Percentiles rank a stretch among this genome's conserved stretches.
Evolutionary conservation across 1,139 yeast genomes (phyloP).

Genomic region (Arxiozyma slooffiae): DNA sequence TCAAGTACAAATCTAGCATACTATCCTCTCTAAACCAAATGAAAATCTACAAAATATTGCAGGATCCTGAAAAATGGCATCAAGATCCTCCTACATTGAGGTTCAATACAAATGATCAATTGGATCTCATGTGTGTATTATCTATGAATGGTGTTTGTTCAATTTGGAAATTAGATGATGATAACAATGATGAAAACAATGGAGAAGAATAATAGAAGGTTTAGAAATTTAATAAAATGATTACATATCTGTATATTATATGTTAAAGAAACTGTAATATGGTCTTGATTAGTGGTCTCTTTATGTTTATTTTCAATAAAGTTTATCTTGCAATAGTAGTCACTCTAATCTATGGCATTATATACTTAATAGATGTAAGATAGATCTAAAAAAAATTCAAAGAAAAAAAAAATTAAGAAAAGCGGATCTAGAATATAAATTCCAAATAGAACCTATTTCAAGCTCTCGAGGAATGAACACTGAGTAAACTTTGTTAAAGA

Average conservation of each 20-base stretch:
- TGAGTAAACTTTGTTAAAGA: no score
- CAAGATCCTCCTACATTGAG: slow-evolving; percentile 38
- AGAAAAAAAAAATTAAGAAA: no score
- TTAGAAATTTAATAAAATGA: neutral
- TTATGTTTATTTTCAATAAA: neutral
- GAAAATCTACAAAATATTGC: slow-evolving; percentile 22
- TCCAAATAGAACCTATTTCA: neutral
- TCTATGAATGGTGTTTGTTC: slow-evolving; percentile 35
- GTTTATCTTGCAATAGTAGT: no score
- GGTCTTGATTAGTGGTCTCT: no score
- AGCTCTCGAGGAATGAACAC: neutral
- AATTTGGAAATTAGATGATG: slow-evolving; percentile 20
- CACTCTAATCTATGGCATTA: no score
- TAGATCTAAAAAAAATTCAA: no score
- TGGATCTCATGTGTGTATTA: slow-evolving; percentile 37
- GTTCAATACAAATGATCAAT: slow-evolving; percentile 33
- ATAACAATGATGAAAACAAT: no score
- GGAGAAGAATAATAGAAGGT: neutral
- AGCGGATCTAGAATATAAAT: no score
- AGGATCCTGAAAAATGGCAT: slow-evolving; percentile 22
- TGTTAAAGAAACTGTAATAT: no score
- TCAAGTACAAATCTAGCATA: slow-evolving; percentile 69
- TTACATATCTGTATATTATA: no score
- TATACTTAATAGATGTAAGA: no score
- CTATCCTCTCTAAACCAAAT: slow-evolving; percentile 52